A percentile compares a stretch with the other conserved stretches of the same genome.
These are phyloP conservation scores for Rosa hybrid DNA, from an alignment of 331 rosid genomes.

Conservation along the genomic window DNA sequence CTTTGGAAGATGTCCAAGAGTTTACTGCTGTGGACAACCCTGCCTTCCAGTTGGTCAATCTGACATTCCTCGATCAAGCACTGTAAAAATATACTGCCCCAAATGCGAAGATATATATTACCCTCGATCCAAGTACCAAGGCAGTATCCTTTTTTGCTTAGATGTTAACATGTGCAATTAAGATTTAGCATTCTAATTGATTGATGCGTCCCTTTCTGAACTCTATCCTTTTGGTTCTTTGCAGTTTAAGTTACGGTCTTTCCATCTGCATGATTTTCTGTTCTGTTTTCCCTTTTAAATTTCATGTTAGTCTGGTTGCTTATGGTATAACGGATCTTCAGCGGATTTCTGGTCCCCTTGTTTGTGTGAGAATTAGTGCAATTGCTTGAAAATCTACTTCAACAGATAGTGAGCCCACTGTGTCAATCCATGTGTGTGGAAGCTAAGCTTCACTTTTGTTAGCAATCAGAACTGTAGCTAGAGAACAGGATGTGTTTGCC, in stretches of 20 bases:
- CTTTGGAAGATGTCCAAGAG: constrained; percentile 99
- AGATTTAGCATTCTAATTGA: constrained; percentile 12
- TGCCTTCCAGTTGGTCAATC: constrained; percentile 99
- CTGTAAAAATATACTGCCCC: constrained; percentile 96
- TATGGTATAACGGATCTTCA: neutral
- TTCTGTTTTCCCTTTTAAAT: constrained; percentile 11
- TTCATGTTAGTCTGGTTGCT: neutral
- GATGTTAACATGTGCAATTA: neutral
- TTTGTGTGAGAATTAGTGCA: neutral
- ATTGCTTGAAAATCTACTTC: constrained; percentile 10
- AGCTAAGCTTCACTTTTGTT: neutral
- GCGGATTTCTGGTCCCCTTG: neutral
- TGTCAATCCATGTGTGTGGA: neutral
- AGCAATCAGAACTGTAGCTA: neutral
- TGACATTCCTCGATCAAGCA: constrained; percentile 92
- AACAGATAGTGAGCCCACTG: neutral
- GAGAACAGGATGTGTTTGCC: neutral
- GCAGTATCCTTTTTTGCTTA: constrained; percentile 87
- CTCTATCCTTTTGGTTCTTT: neutral
- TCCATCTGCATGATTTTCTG: constrained; percentile 12
- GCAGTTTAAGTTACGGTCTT: neutral
- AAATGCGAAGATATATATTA: constrained; percentile 96
- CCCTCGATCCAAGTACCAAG: constrained; percentile 99
- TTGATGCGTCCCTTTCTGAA: constrained; percentile 3
- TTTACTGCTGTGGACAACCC: constrained; percentile 97